Evolutionary conservation across 2,329 filamentous ascomycete genomes (phyloP), one percentile per base, ranked within the genome.

Genomic region (Fusarium irregulare): DNA sequence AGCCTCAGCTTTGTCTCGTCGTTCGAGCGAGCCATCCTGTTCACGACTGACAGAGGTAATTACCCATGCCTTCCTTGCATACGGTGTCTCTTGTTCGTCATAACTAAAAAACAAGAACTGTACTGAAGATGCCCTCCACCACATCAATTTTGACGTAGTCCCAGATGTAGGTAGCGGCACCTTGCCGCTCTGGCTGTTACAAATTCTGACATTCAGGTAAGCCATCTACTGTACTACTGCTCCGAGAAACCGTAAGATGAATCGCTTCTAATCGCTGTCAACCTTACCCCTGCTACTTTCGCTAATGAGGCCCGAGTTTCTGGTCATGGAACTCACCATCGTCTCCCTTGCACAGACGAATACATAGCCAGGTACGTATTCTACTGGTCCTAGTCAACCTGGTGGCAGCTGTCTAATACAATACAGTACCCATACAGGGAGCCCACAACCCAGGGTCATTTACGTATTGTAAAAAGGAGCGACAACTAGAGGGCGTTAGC

Each of bases 251-350:
- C 50, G 53, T 61, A 46, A 57, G 63, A 59, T 49, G 50, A 49
- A 51, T 37, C 34, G 49, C 65, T 61, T 65, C 46, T 41, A 72
- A 65, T 64, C 59, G 32, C 41, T 60, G 58, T 58, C 56, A 45
- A 55, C 63, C 68, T 53, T 64, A 68, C 63, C 72, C 72, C 63
- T 75, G 70, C 66, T 58, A 65, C 68, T 71, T 69, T 71, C 68
- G 64, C 68, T 71, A 71, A 69, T 55, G 61, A 56, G 70, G 72
- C 72, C 72, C 72, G 72, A 68, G 62, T 75, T 75, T 67, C 68
- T 73, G 72, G 72, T 68, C 68, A 54, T 71, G 68, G 64, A 64
- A 56, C 68, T 73, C 70, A 56, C 32, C 25, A 25, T 25, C 60
- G 63, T 66, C 68, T 66, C 48, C 70, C 66, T 73, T 67, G 53